phyloP scores from a whole-genome alignment of 108 stramenopile species.

The Epithemia pelagica region DNA sequence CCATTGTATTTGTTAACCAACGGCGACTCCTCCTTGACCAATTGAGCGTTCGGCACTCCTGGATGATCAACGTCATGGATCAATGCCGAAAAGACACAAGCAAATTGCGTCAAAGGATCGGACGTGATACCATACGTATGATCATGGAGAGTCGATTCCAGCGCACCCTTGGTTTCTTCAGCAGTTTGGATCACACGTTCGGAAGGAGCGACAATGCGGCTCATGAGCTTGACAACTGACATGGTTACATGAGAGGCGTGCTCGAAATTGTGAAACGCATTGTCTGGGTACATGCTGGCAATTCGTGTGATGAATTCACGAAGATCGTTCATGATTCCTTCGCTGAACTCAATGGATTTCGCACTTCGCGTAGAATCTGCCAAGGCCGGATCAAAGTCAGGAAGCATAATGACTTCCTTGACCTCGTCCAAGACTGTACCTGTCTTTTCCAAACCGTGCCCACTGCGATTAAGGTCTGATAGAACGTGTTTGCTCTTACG shows the following conservation, averaged over 20 bases:
- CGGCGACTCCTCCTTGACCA: slow-evolving; percentile 33
- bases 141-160: slow-evolving; percentile 13
- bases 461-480: background rate
- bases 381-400: slow-evolving; percentile 12
- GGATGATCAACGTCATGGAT: slow-evolving; percentile 60
- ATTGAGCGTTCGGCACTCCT: slow-evolving; percentile 43
- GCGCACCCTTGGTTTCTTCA: background rate
- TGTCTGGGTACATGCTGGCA: slow-evolving; percentile 5
- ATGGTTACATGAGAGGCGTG: slow-evolving; percentile 13
- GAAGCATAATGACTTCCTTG: slow-evolving; percentile 22
- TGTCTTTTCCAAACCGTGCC: too few relatives aligned
- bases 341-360: background rate
- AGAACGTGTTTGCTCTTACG: too few relatives aligned
- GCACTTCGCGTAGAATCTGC: background rate
- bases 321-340: slow-evolving; percentile 5
- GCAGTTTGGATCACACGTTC: slow-evolving; percentile 3
- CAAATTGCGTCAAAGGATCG: slow-evolving; percentile 51
- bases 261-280: slow-evolving; percentile 16
- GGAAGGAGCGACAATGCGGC: slow-evolving; percentile 3
- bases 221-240: slow-evolving; percentile 6
- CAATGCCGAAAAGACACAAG: slow-evolving; percentile 41
- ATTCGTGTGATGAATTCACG: slow-evolving; percentile 6
- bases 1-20: slow-evolving; percentile 21
- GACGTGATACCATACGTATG: slow-evolving; percentile 43
- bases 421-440: slow-evolving; percentile 20